Percentiles rank a stretch among this genome's conserved stretches.
These are phyloP conservation scores for Xylaria sp. DNA, from an alignment of 2,329 filamentous ascomycete genomes.

Conservation along the genomic window DNA sequence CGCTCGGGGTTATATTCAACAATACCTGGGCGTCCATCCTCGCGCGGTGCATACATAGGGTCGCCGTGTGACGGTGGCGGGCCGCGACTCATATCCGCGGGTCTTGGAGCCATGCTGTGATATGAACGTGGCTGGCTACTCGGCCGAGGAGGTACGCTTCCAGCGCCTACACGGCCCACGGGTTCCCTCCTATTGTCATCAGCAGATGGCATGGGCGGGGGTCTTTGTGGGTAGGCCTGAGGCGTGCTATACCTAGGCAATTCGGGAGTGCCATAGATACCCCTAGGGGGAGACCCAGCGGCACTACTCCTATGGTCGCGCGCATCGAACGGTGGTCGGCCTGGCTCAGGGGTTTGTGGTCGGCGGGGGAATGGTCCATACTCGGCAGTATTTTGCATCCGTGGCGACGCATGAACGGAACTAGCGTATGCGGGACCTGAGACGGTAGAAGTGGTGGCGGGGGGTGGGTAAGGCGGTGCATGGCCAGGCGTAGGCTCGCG, in stretches of 20 bases:
- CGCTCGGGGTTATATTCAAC: conserved; percentile 66
- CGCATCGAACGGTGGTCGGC: conserved; percentile 62
- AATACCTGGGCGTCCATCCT: conserved; percentile 57
- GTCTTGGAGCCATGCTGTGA: conserved; percentile 57
- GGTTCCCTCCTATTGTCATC: conserved; percentile 60
- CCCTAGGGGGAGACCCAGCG: conserved; percentile 61
- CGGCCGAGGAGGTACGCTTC: conserved; percentile 58
- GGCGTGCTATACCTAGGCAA: conserved; percentile 69
- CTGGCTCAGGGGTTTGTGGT: conserved; percentile 79
- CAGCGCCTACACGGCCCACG: conserved; percentile 48
- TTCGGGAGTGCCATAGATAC: conserved; percentile 66
- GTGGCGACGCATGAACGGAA: conserved; percentile 65
- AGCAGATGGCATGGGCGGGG: conserved; percentile 57
- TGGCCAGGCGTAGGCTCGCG: conserved; percentile 58
- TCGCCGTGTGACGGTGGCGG: conserved; percentile 46
- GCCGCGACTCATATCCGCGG: conserved; percentile 59
- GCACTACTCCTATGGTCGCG: conserved; percentile 56
- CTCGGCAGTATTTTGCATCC: conserved; percentile 70
- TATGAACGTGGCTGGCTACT: conserved; percentile 65
- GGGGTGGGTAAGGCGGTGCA: conserved; percentile 56
- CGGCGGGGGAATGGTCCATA: conserved; percentile 65
- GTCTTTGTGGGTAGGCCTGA: conserved; percentile 64
- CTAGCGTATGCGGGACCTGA: conserved; percentile 60
- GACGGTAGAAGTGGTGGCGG: conserved; percentile 53
- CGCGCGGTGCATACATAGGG: conserved; percentile 62